phyloP scores from a whole-genome alignment of 495 filamentous ascomycete species.

The Chaetomidium leptoderma region DNA sequence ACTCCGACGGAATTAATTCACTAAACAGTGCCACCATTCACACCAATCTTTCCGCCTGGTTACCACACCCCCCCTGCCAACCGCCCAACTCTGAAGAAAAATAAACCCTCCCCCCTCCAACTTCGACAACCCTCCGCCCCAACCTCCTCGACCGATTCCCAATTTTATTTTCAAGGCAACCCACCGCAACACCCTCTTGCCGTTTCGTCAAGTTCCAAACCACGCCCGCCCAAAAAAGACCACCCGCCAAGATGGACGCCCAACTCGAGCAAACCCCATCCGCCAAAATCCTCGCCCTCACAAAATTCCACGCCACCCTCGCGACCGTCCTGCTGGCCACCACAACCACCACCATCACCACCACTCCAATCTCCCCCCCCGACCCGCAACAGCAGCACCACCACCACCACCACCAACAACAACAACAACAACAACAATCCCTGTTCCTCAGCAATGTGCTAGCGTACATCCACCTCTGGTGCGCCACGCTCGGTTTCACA shows the following conservation, averaged over 20 bases:
- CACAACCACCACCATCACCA: neutral
- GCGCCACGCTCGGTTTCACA: slow-evolving; percentile 7
- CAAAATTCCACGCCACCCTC: slow-evolving; percentile 1
- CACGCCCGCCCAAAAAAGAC: no score
- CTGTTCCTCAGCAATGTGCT: neutral
- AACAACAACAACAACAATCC: neutral
- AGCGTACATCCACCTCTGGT: slow-evolving; percentile 6
- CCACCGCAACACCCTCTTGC: no score
- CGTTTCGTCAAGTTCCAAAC: no score
- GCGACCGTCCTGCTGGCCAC: neutral
- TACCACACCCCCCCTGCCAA: no score
- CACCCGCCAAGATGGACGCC: slow-evolving; percentile 1
- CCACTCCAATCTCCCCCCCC: neutral
- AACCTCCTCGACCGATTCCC: no score
- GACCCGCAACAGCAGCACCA: neutral
- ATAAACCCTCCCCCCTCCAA: no score
- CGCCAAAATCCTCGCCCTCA: neutral
- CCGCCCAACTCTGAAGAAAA: no score
- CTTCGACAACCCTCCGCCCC: no score
- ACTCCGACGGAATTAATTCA: no score
- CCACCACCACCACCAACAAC: neutral
- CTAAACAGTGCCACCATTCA: no score
- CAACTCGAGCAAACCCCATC: neutral
- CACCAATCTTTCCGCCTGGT: no score
- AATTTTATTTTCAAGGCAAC: no score